Base-by-base conservation (phyloP, 2,329 filamentous ascomycete species). In the Ilyonectria destructans region DNA sequence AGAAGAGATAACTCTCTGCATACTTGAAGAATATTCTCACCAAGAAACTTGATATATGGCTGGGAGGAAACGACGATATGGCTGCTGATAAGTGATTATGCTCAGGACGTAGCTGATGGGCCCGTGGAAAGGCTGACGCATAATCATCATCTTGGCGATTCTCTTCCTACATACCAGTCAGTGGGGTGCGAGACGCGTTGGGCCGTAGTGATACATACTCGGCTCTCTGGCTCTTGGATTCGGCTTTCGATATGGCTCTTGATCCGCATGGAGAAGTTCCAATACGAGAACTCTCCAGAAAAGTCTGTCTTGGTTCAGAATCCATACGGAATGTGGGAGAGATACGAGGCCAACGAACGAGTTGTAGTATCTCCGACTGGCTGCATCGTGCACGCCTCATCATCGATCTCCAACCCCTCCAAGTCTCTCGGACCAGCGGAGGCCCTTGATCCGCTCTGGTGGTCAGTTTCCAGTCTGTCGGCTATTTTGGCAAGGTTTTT, bases 281-380 rank as follows among this genome's bases (percentile, higher is more conserved):
- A 86, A 64, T 86, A 84, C 1, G 85, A 86, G 69, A 87, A 86
- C 69, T 87, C 85, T 9, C 85, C 85, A 1, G 85, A 86, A 67
- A 85, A 87, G 60, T 86, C 84, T 86, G 43, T 8, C 6, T 26
- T 35, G 43, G 9, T 12, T 46, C 10, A 48, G 13, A 21, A 2
- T 21, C 17, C 29, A 69, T 69, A 29, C 63, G 48, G 33, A 69
- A 43, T 60, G 67, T 60, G 43, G 29, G 70, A 52, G 8, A 58
- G 45, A 23, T 4, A 40, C 10, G 19, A 49, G 29, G 35, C 54
- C 54, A 48, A 60, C 29, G 43, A 17, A 46, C 43, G 43, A 59
- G n/a, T 48, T 63, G 31, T 64, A 63, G 49, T 46, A n/a, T 60
- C 46, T 60, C 46, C 33, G 51, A 46, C 31, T 52, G 43, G 43